Conservation (phyloP, 257 asterid species). For the Gardenia jasminoides region DNA sequence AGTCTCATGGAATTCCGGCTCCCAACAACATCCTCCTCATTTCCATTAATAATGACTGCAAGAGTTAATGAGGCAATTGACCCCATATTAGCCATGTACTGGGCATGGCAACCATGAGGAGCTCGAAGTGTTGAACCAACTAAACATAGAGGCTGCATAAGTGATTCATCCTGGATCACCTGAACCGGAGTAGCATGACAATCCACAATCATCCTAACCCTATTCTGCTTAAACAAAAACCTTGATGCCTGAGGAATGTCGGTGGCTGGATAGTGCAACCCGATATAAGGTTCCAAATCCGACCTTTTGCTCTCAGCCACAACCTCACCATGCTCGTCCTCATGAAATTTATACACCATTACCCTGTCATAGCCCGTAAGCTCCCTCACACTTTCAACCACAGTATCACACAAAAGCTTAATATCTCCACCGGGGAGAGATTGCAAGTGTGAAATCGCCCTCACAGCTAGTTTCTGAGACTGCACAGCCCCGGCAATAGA, state of each 20-base stretch:
- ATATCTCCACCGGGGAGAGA: slow-evolving; percentile 83
- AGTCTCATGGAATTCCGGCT: slow-evolving; percentile 68
- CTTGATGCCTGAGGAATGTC: slow-evolving; percentile 72
- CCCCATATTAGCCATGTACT: slow-evolving; percentile 70
- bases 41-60: slow-evolving; percentile 59
- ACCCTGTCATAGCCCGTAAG: slow-evolving; percentile 79
- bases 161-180: slow-evolving; percentile 50
- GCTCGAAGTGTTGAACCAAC: slow-evolving; percentile 66
- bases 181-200: slow-evolving; percentile 47
- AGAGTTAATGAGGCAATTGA: slow-evolving; percentile 55
- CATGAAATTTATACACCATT: slow-evolving; percentile 85
- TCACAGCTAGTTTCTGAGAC: slow-evolving; percentile 77
- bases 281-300: slow-evolving; percentile 61
- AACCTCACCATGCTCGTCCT: slow-evolving; percentile 77
- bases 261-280: slow-evolving; percentile 59
- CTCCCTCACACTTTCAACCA: slow-evolving; percentile 69
- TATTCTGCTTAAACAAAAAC: slow-evolving; percentile 58
- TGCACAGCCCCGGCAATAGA: slow-evolving; percentile 86
- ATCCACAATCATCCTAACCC: slow-evolving; percentile 66
- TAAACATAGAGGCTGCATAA: slow-evolving; percentile 64
- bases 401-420: slow-evolving; percentile 68
- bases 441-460: slow-evolving; percentile 77
- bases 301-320: slow-evolving; percentile 58
- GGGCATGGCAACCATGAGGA: slow-evolving; percentile 66
- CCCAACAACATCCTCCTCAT: slow-evolving; percentile 47